Conservation (phyloP, 2,329 filamentous ascomycete species). For the Microdochium paspali region DNA sequence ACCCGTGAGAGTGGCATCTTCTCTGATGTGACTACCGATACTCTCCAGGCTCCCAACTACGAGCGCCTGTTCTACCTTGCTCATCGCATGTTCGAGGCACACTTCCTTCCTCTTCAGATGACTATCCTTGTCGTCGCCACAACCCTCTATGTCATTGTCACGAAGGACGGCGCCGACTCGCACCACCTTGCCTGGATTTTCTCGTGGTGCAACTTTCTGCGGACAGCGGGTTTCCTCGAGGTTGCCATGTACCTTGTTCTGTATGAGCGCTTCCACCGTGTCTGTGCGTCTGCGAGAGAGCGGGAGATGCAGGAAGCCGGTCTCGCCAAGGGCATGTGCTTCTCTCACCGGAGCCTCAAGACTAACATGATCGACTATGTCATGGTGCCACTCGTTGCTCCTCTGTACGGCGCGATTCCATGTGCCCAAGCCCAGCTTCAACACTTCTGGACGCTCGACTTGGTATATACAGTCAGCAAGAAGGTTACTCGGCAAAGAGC, state of each 20-base stretch:
- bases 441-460: slow-evolving; percentile 60
- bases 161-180: slow-evolving; percentile 38
- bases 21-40: slow-evolving; percentile 43
- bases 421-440: slow-evolving; percentile 57
- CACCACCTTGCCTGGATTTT: slow-evolving; percentile 51
- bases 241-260: slow-evolving; percentile 55
- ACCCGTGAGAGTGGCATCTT: slow-evolving; percentile 41
- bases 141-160: slow-evolving; percentile 47
- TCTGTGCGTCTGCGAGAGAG: slow-evolving; percentile 50
- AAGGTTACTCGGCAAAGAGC: slow-evolving; percentile 49
- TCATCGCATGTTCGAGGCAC: slow-evolving; percentile 64
- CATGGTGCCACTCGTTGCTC: slow-evolving; percentile 57
- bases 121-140: slow-evolving; percentile 55
- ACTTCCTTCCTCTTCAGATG: slow-evolving; percentile 62
- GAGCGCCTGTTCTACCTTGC: slow-evolving; percentile 47
- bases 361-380: slow-evolving; percentile 53
- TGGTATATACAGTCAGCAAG: slow-evolving; percentile 65
- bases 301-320: slow-evolving; percentile 59
- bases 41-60: slow-evolving; percentile 41
- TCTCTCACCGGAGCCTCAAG: slow-evolving; percentile 47
- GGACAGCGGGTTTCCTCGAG: slow-evolving; percentile 51
- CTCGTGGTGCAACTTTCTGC: slow-evolving; percentile 46
- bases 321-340: slow-evolving; percentile 54
- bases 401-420: slow-evolving; percentile 58
- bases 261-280: slow-evolving; percentile 58